Percentiles rank a stretch among this genome's conserved stretches.
phyloP scores from a whole-genome alignment of 441 rosid genomes.

The Gossypium gossypioides region DNA sequence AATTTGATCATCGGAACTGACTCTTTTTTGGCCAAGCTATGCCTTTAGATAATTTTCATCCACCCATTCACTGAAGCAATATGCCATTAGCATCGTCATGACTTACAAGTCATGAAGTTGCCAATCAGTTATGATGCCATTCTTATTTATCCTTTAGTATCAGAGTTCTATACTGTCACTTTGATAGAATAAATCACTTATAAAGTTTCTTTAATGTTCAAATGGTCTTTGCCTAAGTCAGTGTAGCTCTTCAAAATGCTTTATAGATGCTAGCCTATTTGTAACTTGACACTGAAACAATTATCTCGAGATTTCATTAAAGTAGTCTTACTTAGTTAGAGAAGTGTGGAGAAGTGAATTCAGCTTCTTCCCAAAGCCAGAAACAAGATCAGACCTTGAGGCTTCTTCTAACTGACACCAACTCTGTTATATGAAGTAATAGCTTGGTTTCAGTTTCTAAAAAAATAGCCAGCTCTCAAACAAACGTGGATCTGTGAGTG shows the following conservation, averaged over 20 bases:
- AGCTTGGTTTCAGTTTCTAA: neutral
- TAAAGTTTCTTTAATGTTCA: neutral
- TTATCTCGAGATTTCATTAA: neutral
- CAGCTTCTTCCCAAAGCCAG: constrained; percentile 83
- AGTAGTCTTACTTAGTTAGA: constrained; percentile 55
- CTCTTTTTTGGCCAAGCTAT: neutral
- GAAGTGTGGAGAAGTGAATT: constrained; percentile 48
- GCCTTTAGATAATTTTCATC: neutral
- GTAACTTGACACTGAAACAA: neutral
- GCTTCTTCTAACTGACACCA: constrained; percentile 76
- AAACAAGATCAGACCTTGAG: constrained; percentile 54
- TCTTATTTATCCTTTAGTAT: neutral
- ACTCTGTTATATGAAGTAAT: constrained; percentile 33
- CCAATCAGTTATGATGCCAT: neutral
- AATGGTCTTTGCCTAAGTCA: neutral
- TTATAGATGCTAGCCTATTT: neutral
- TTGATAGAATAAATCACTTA: neutral
- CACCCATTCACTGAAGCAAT: neutral
- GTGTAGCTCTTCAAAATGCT: neutral
- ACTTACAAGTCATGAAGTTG: neutral
- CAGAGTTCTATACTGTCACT: neutral
- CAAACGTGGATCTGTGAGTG: neutral
- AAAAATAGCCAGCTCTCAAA: neutral
- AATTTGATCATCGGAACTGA: neutral
- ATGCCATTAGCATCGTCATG: neutral